These are phyloP conservation scores for Moesziomyces sp. DNA, from an alignment of 1,284 basidiomycete genomes.

Conservation along the genomic window DNA sequence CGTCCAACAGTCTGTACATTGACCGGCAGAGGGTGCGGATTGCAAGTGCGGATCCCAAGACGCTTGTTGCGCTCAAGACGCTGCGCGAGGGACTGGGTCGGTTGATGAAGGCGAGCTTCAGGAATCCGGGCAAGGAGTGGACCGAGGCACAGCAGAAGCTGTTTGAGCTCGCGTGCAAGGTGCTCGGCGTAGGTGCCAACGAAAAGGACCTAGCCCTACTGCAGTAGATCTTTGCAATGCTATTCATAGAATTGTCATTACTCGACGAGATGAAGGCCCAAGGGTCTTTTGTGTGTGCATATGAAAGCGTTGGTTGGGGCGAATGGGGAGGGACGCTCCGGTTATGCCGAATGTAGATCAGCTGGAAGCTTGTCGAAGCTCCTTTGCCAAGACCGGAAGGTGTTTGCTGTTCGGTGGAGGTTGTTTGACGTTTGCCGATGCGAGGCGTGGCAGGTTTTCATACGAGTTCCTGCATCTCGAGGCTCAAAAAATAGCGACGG, in stretches of 20 bases:
- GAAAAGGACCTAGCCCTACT: slow-evolving; percentile 50
- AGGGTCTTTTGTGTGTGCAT: too few relatives aligned
- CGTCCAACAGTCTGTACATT: slow-evolving; percentile 78
- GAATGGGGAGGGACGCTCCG: too few relatives aligned
- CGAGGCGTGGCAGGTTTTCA: too few relatives aligned
- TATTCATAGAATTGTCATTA: too few relatives aligned
- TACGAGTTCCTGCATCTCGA: background rate
- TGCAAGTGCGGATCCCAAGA: slow-evolving; percentile 74
- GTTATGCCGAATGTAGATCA: slow-evolving; percentile 23
- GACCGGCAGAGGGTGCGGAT: slow-evolving; percentile 87
- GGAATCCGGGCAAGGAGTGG: slow-evolving; percentile 74
- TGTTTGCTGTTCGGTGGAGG: too few relatives aligned
- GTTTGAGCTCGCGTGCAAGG: slow-evolving; percentile 72
- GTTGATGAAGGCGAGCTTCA: slow-evolving; percentile 73
- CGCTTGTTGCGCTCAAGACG: slow-evolving; percentile 81
- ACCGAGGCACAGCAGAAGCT: slow-evolving; percentile 75
- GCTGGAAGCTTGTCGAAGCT: slow-evolving; percentile 7
- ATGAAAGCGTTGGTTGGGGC: background rate
- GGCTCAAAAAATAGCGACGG: background rate
- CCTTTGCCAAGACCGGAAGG: background rate
- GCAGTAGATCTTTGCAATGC: slow-evolving; percentile 7
- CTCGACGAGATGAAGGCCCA: too few relatives aligned
- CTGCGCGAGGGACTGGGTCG: slow-evolving; percentile 77
- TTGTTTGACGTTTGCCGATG: background rate
- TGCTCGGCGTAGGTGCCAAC: slow-evolving; percentile 55